Base-by-base conservation (phyloP, 2,329 filamentous ascomycete species). In the Xylariaceae sp. region DNA sequence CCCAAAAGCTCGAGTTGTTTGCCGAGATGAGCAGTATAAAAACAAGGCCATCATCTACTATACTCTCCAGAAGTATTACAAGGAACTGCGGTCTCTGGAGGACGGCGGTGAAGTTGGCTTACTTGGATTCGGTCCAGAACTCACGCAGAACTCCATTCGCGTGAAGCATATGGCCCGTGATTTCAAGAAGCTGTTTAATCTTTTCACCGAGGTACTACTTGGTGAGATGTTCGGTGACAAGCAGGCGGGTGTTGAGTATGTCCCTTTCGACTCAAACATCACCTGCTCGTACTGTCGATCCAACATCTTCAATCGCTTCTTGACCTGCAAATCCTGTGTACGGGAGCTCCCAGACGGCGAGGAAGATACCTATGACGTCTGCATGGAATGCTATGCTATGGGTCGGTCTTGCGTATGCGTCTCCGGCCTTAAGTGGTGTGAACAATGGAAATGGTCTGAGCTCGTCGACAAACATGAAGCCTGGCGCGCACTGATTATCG, bases 321-420 rank as follows among this genome's bases (percentile, higher is more conserved):
- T 99, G 21, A 96, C 92, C 3, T 99, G 94, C 74, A 89, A 89
- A 54, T 81, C 85, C 49, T 99, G 94, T 68, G 81, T 89, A 43
- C 79, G 86, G 34, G 76, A 79, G 46, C 76, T 89, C 18, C 75
- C 80, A 10, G 80, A 80, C 55, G 88, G 84, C 30, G 83, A 80
- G 15, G 86, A 90, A 51, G 89, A 97, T 66, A 89, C 89, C 0
- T 99, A 97, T 68, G 94, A 99, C 68, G 80, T 99, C 19, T 99
- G 94, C 67, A 92, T 99, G 88, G 94, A 99, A 63, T 99, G 94
- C 67, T 99, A 95, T 67, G 88, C 85, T n/a, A 95, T 97, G 88
- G 94, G 94, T 19, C 84, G 94, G 48, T 96, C 92, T 43, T 99
- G 94, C 68, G 83, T 82, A 2, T 99, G 94, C 66, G 80, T 95